Evolutionary conservation across 139 green algal genomes (phyloP), one percentile per base, ranked within the genome.

Genomic region (Microglena sp.): DNA sequence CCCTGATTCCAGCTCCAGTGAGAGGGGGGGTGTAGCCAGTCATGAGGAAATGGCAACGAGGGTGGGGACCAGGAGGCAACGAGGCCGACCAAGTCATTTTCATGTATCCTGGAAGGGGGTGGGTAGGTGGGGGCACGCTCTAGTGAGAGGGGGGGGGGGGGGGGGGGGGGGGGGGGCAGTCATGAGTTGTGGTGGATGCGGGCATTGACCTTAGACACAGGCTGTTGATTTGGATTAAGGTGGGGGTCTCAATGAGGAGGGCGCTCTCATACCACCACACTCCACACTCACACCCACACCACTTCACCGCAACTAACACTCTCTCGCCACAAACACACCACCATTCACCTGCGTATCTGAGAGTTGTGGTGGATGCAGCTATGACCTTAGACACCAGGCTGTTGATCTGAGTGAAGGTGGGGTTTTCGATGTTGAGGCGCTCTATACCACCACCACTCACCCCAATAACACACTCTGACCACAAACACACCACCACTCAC

Each of bases 1-100:
- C 1, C 62, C 73, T 18, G 57, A 36, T 46, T 79, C 72, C 22
- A 69, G 60, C 40, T 95, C 89, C 18, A 95, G 62, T 2, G 85
- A 94, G 0, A 96, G 80, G 6, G 90, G n/a, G 94, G 2, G 94
- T 99, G 89, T 99, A 98, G 32, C 94, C 94, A 1, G 84, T 86
- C 79, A 92, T 86, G 32, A 99, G 77, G 77, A 99, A 99, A 82
- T 99, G 93, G 79, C 93, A 98, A 32, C 89, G 79, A 8, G 94
- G 94, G 91, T 94, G 28, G 93, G 91, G 61, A 99, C 92, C 24
- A 99, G 89, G 82, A 90, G 1, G 94, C 92, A 27, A 99, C 78
- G 45, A 98, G 73, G 0, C 93, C 92, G 40, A 96, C 87, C 50
- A 99, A 74, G 77, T 99, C 94, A 76, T 98, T 99, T 99, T 97